Conservation (phyloP, 192 early-diverging fungal genomes). For the Coemansia sp. region DNA sequence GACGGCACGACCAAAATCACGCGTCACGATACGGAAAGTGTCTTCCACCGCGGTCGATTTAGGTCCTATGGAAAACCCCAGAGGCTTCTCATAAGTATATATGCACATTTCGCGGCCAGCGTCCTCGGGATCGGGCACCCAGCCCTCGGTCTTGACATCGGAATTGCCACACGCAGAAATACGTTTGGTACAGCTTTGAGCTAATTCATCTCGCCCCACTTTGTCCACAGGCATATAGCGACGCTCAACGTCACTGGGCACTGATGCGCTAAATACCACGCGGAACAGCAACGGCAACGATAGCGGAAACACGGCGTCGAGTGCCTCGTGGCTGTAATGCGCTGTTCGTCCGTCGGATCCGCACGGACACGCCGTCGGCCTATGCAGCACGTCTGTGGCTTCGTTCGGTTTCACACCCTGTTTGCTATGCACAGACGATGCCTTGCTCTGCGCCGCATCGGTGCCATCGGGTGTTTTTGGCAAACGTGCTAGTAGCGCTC, state of each 20-base stretch:
- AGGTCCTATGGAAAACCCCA: constrained; percentile 55
- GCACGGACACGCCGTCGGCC: constrained; percentile 44
- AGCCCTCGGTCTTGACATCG: constrained; percentile 47
- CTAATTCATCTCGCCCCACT: constrained; percentile 27
- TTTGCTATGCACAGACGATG: constrained; percentile 8
- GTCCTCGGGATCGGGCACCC: constrained; percentile 46
- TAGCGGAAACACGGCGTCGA: constrained; percentile 50
- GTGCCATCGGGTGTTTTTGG: constrained; percentile 39
- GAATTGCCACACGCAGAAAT: constrained; percentile 34
- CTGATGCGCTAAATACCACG: constrained; percentile 42
- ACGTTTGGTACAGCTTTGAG: constrained; percentile 37
- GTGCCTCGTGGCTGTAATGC: constrained; percentile 39
- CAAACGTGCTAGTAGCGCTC: constrained; percentile 24
- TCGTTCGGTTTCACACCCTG: background rate
- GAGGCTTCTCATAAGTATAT: constrained; percentile 49
- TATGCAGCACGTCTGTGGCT: constrained; percentile 18
- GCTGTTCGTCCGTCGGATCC: constrained; percentile 21
- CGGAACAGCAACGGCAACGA: constrained; percentile 50
- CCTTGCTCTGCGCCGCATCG: constrained; percentile 11
- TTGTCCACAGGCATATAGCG: constrained; percentile 24
- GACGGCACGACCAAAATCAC: constrained; percentile 35
- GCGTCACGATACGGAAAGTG: constrained; percentile 28
- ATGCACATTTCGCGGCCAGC: constrained; percentile 32
- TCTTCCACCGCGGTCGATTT: constrained; percentile 50
- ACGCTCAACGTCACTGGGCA: constrained; percentile 21